These are phyloP conservation scores for Juncus inflexus DNA, from an alignment of 176 grass and related monocot species.

Conservation along the genomic window DNA sequence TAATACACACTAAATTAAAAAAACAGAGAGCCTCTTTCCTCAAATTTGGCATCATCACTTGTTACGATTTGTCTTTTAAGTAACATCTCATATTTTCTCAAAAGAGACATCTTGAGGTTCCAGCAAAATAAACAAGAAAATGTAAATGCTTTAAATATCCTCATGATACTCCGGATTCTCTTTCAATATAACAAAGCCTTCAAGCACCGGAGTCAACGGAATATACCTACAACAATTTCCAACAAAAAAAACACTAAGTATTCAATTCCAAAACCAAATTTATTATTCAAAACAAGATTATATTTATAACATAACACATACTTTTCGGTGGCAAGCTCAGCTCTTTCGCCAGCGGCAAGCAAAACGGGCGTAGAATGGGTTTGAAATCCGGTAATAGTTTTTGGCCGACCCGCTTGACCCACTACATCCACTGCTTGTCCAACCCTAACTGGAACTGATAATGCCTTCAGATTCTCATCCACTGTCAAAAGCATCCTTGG, in stretches of 20 bases:
- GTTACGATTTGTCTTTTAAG: neutral
- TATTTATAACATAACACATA: constrained; percentile 27
- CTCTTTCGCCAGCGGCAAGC: constrained; percentile 88
- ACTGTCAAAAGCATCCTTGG: constrained; percentile 96
- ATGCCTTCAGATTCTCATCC: constrained; percentile 88
- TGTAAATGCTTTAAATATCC: constrained; percentile 25
- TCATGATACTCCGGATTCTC: constrained; percentile 92
- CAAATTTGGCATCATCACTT: too few relatives aligned
- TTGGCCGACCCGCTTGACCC: constrained; percentile 94
- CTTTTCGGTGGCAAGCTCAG: constrained; percentile 93
- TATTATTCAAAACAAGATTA: constrained; percentile 1
- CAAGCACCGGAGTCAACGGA: constrained; percentile 54
- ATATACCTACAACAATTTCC: constrained; percentile 51
- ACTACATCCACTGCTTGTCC: constrained; percentile 98
- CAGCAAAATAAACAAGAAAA: too few relatives aligned
- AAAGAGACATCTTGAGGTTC: too few relatives aligned
- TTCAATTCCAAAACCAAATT: neutral
- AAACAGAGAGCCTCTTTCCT: neutral
- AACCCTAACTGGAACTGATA: constrained; percentile 84
- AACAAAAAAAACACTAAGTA: neutral
- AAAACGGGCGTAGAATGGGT: constrained; percentile 94
- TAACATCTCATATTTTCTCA: neutral
- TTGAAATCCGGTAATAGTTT: constrained; percentile 96
- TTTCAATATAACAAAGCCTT: constrained; percentile 97
- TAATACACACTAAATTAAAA: neutral